Base-by-base conservation (phyloP, 768 basidiomycete species). In the Holtermannia corniformis region DNA sequence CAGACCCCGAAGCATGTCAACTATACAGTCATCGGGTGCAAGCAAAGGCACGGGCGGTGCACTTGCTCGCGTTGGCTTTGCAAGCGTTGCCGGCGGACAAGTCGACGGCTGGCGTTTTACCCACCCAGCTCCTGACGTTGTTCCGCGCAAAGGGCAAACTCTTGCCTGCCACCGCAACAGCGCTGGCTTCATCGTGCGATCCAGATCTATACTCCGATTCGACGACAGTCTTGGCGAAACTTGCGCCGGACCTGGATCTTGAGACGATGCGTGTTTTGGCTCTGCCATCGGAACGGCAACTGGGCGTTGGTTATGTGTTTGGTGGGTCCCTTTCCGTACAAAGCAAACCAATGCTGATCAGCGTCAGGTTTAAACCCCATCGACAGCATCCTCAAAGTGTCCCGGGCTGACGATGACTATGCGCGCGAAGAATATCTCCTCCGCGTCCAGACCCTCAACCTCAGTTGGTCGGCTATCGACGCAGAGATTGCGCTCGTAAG, bases 391-490 rank as follows among this genome's bases (percentile, higher is more conserved):
- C 49, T 7, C 37, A 7, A n/a, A n/a, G n/a, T n/a, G n/a, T 7
- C 32, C 32, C 32, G 7, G 16, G 10, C 32, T 37, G 32, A 37
- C 7, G 32, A 37, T 16, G n/a, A n/a, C n/a, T n/a, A n/a, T n/a
- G 16, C 16, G 16, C 32, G 32, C 32, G 32, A 37, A 16, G 32
- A 37, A 16, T 37, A 37, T 16, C 32, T 37, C 32, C 16, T 37
- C 10, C 32, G 32, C 7, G 32, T 37, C 32, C 75, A 80, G 45
- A 81, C 83, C 1, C 81, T 92, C 68, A 95, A 95, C 70, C 78
- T 90, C 59, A 91, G 92, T 65, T 78, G 91, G 45, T 91, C 89
- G 1, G 75, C 95, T 37, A 76, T 86, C 20, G 85, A 93, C 61
- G 78, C 86, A 0, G 86, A 92, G 68, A 80, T 79, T 1, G 75